These are phyloP conservation scores for Globisporangium camurandrum DNA, from an alignment of 352 stramenopile species.

Conservation along the genomic window DNA sequence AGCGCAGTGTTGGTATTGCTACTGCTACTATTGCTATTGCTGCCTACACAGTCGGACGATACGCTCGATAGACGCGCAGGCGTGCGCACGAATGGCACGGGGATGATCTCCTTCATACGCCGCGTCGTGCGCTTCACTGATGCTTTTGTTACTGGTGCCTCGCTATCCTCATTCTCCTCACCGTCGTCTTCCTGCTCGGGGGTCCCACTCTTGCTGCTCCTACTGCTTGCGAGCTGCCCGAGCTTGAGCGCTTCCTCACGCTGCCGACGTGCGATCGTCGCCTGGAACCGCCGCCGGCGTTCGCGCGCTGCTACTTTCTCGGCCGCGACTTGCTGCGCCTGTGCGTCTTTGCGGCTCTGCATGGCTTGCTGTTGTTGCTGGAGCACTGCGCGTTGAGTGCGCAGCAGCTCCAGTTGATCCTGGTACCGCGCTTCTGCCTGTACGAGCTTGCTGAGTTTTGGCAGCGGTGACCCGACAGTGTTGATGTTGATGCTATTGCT, in stretches of 20 bases:
- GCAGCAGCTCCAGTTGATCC: slow-evolving; percentile 38
- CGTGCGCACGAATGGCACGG: slow-evolving; percentile 7
- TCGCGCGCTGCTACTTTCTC: slow-evolving; percentile 25
- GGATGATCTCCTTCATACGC: slow-evolving; percentile 6
- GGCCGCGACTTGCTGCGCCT: slow-evolving; percentile 21
- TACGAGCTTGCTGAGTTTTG: slow-evolving; percentile 41
- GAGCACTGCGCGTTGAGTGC: slow-evolving; percentile 35
- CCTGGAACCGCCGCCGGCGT: slow-evolving; percentile 27
- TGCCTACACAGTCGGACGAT: not conserved
- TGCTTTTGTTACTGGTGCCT: not conserved
- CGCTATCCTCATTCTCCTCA: not conserved
- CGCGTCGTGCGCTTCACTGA: slow-evolving; percentile 13
- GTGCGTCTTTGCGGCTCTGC: slow-evolving; percentile 21
- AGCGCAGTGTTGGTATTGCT: not conserved
- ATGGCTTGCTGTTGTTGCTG: slow-evolving; percentile 38
- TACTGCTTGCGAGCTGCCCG: slow-evolving; percentile 7
- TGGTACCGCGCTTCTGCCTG: slow-evolving; percentile 52
- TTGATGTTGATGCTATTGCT: not conserved
- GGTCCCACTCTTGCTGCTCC: not conserved
- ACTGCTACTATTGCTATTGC: not conserved
- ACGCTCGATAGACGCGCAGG: not conserved
- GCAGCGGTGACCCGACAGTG: slow-evolving; percentile 22
- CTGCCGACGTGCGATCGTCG: slow-evolving; percentile 28
- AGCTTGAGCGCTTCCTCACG: slow-evolving; percentile 40
- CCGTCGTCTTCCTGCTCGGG: slow-evolving; percentile 4